A percentile compares a stretch with the other conserved stretches of the same genome.
Evolutionary conservation across 164 flowering plant genomes (phyloP).

Genomic region (Macadamia integrifolia): DNA sequence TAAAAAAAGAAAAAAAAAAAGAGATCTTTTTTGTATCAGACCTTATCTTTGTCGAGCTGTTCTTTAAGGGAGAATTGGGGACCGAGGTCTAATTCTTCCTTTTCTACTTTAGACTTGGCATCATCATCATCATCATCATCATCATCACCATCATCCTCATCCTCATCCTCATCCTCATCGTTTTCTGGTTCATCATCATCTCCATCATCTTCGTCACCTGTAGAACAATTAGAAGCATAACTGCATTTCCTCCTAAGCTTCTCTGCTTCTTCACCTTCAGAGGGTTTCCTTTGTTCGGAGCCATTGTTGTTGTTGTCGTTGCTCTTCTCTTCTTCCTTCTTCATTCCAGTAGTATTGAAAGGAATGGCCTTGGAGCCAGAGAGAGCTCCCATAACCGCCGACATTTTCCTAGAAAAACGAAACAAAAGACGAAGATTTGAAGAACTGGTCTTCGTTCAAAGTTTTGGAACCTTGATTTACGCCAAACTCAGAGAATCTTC

Average conservation of each 20-base stretch:
- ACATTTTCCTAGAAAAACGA: constrained; percentile 15
- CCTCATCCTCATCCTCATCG: constrained; percentile 25
- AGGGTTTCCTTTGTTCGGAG: constrained; percentile 5
- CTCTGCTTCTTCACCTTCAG: background rate
- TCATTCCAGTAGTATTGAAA: constrained; percentile 15
- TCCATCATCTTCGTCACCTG: constrained; percentile 12
- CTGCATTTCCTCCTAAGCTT: constrained; percentile 19
- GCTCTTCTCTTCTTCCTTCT: constrained; percentile 18
- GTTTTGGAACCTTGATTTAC: background rate
- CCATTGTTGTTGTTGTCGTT: background rate
- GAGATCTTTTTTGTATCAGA: constrained; percentile 1
- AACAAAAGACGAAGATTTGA: background rate
- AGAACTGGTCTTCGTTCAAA: background rate
- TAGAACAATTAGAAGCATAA: constrained; percentile 11
- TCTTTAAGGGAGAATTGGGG: constrained; percentile 46
- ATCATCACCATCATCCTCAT: constrained; percentile 15
- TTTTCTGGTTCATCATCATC: constrained; percentile 6
- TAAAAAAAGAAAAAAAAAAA: background rate
- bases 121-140: constrained; percentile 26
- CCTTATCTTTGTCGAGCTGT: constrained; percentile 51
- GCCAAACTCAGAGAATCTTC: background rate
- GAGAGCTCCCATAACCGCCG: constrained; percentile 27
- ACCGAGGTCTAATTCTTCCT: constrained; percentile 26
- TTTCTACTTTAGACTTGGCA: background rate
- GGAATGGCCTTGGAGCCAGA: constrained; percentile 20